Evolutionary conservation across 176 grass and related monocot species (phyloP).

Genomic region (Neostapfia colusana): DNA sequence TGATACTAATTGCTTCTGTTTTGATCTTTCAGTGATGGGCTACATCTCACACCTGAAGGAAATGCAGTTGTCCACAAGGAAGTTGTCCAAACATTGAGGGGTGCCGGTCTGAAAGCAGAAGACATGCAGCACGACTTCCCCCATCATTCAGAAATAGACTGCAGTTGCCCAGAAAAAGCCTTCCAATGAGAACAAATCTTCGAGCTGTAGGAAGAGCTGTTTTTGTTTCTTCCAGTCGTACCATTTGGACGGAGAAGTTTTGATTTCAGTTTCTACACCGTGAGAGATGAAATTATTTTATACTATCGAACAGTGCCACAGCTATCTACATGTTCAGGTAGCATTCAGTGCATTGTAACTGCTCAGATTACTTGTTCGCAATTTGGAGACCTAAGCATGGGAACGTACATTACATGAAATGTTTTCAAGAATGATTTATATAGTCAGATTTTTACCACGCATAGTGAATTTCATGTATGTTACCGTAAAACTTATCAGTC

Average conservation of each 20-base stretch:
- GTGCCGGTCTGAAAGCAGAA: slow-evolving; percentile 58
- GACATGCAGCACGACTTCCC: slow-evolving; percentile 74
- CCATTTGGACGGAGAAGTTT: not conserved
- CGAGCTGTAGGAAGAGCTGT: not conserved
- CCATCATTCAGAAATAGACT: slow-evolving; percentile 69
- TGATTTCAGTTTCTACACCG: not conserved
- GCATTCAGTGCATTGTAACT: not conserved
- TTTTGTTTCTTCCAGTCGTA: not conserved
- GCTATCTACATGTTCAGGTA: no score
- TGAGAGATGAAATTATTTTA: not conserved
- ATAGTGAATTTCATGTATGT: no score
- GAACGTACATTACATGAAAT: no score
- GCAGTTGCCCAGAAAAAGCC: slow-evolving; percentile 50
- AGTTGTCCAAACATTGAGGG: slow-evolving; percentile 51
- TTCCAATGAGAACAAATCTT: slow-evolving; percentile 45
- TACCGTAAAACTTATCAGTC: no score
- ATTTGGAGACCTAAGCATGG: no score
- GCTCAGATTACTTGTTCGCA: not conserved
- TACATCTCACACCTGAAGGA: slow-evolving; percentile 76
- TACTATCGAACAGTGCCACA: not conserved
- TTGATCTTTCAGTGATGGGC: slow-evolving; percentile 62
- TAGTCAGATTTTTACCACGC: no score
- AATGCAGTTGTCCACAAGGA: slow-evolving; percentile 69
- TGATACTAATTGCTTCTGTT: slow-evolving; percentile 18
- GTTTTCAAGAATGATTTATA: no score